A percentile compares a stretch with the other conserved stretches of the same genome.
Conservation (phyloP, 805 yeast genomes). For the Pichia deserticola region DNA sequence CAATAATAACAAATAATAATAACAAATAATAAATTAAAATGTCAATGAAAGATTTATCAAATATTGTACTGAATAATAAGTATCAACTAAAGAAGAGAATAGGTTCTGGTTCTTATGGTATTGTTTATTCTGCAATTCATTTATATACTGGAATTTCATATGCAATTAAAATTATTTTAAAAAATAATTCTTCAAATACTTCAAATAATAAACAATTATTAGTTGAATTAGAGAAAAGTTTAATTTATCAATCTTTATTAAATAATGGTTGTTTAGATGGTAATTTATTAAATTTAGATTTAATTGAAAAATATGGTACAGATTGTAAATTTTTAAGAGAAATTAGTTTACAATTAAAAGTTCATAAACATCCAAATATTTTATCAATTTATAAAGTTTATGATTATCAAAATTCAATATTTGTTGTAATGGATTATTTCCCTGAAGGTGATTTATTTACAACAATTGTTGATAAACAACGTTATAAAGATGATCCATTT, state of each 20-base stretch:
- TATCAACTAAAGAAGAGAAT: constrained; percentile 42
- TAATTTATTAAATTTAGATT: constrained; percentile 30
- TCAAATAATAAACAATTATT: constrained; percentile 26
- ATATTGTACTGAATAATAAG: constrained; percentile 28
- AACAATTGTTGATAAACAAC: constrained; percentile 69
- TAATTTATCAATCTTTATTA: constrained; percentile 18
- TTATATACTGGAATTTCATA: constrained; percentile 38
- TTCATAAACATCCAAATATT: constrained; percentile 73
- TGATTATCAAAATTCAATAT: constrained; percentile 49
- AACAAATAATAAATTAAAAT: neutral
- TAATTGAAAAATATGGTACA: constrained; percentile 28
- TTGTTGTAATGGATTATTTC: constrained; percentile 80
- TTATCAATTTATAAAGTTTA: constrained; percentile 69
- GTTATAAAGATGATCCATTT: constrained; percentile 46
- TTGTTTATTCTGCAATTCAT: constrained; percentile 66
- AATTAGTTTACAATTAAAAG: constrained; percentile 63
- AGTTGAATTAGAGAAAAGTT: constrained; percentile 23
- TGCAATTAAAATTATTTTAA: constrained; percentile 69
- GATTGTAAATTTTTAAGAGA: constrained; percentile 48
- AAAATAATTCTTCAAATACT: constrained; percentile 32
- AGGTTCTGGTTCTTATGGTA: constrained; percentile 84
- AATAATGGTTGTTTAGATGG: constrained; percentile 23
- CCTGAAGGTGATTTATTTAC: constrained; percentile 82
- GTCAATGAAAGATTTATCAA: constrained; percentile 24
- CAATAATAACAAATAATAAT: too few species aligned